Base-by-base conservation (phyloP, 768 basidiomycete species). In the Boletus bicolor region DNA sequence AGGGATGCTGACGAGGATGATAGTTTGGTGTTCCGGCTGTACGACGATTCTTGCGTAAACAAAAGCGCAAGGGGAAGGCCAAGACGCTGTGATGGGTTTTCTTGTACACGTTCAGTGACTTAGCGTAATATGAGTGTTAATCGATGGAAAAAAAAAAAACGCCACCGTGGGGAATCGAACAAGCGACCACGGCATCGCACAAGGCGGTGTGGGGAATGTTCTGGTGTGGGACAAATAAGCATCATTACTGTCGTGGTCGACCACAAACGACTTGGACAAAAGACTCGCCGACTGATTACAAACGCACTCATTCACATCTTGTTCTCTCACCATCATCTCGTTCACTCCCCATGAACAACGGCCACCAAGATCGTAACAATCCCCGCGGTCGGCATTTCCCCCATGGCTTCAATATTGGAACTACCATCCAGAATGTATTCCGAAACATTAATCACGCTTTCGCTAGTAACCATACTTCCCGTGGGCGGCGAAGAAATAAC, bases 1-100 rank as follows among this genome's bases (percentile, higher is more conserved):
- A 10, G 54, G 56, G 34, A 54, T 57, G 49, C 43, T 62, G 56
- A 65, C 34, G 51, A 14, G 32, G 44, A 55, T 38, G 50, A 30
- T 61, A 89, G 87, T 89, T 89, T 71, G 87, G 87, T 21, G 63
- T 86, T 43, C 86, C 87, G 11, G 76, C 72, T 47, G 77, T 73
- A 35, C 76, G 84, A 65, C 78, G 74, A 56, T 86, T 82, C 62
- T 66, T 85, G 43, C 68, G 71, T 46, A 76, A 61, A 55, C 67
- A 68, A 41, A 62, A 53, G 44, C 74, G 70, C 54, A 69, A 67
- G 49, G 54, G 54, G 4, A 74, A 72, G 58, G 46, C 48, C 17
- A 78, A 77, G 66, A 55, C 59, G 30, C 30, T 60, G 49, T 76
- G 51, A 74, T 58, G 32, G 4, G 19, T 17, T 51, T 45, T 37